Evolutionary conservation across 805 yeast genomes (phyloP).

Genomic region (Saccharomycopsis amapae): DNA sequence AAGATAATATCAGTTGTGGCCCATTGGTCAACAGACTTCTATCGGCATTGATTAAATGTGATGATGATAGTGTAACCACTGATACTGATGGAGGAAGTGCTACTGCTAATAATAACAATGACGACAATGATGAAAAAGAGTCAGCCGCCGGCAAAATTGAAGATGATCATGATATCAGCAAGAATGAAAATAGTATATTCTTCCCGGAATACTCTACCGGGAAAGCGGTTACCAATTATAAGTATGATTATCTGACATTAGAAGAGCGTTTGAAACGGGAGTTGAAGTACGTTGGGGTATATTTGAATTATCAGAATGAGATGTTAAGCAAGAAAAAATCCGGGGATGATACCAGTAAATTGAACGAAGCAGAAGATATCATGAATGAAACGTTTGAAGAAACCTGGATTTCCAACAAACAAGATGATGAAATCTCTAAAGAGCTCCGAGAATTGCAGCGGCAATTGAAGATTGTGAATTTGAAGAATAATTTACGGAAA

Average conservation of each 20-base stretch:
- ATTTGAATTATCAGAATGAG: slow-evolving; percentile 52
- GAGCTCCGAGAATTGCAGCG: slow-evolving; percentile 72
- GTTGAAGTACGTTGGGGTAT: slow-evolving; percentile 82
- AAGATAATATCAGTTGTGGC: slow-evolving; percentile 79
- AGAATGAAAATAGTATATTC: slow-evolving; percentile 23
- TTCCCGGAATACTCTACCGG: slow-evolving; percentile 40
- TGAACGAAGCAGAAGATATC: slow-evolving; percentile 19
- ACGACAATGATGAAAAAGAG: slow-evolving; percentile 26
- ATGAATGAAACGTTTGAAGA: slow-evolving; percentile 30
- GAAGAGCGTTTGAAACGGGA: slow-evolving; percentile 88
- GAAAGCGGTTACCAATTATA: slow-evolving; percentile 35
- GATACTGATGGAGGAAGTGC: slow-evolving; percentile 20
- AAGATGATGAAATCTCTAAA: slow-evolving; percentile 89
- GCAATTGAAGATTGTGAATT: slow-evolving; percentile 53
- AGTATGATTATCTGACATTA: slow-evolving; percentile 65
- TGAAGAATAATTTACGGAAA: slow-evolving; percentile 61
- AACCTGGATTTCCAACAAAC: slow-evolving; percentile 74
- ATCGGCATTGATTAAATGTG: slow-evolving; percentile 64
- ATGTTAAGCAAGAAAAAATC: slow-evolving; percentile 21
- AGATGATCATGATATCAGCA: slow-evolving; percentile 17
- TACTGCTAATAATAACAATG: slow-evolving; percentile 18
- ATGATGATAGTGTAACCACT: slow-evolving; percentile 21
- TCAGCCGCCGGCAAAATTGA: slow-evolving; percentile 22
- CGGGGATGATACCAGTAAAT: slow-evolving; percentile 21
- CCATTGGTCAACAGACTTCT: slow-evolving; percentile 80